Conservation (phyloP, 306 rosid species). For the Cicer pinnatifidum region DNA sequence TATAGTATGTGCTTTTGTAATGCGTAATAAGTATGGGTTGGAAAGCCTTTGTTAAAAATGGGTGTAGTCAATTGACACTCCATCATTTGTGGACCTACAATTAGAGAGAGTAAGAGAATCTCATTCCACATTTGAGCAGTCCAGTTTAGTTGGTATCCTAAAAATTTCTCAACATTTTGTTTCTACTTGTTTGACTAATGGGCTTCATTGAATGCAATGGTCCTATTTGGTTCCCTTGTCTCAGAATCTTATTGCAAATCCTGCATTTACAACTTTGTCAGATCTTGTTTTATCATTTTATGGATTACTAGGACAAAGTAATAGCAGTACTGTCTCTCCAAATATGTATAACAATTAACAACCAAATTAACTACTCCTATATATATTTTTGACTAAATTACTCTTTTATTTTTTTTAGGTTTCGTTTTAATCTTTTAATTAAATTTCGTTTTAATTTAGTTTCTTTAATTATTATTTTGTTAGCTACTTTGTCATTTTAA, state of each 20-base stretch:
- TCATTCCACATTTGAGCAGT: constrained; percentile 37
- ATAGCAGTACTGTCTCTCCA: not conserved
- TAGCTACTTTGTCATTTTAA: too few relatives aligned
- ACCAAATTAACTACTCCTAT: too few relatives aligned
- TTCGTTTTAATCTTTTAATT: too few relatives aligned
- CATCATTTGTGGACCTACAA: constrained; percentile 51
- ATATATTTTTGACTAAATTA: too few relatives aligned
- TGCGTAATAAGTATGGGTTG: constrained; percentile 45
- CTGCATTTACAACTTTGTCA: constrained; percentile 48
- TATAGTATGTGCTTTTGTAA: not conserved
- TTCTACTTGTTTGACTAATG: constrained; percentile 47
- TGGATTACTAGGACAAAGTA: constrained; percentile 16
- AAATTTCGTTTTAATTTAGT: too few relatives aligned
- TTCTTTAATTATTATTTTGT: too few relatives aligned
- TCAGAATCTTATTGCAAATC: constrained; percentile 49
- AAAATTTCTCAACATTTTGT: constrained; percentile 24
- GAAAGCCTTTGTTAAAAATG: constrained; percentile 50
- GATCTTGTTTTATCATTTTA: constrained; percentile 45
- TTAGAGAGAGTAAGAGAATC: not conserved
- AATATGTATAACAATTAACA: too few relatives aligned
- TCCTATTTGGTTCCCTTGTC: constrained; percentile 48
- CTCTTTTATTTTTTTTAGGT: too few relatives aligned
- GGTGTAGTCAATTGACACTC: constrained; percentile 60
- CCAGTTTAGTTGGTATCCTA: constrained; percentile 34
- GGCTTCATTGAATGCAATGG: constrained; percentile 41